Conservation (phyloP, 305 asterid genomes). For the Fraxinus platypoda region DNA sequence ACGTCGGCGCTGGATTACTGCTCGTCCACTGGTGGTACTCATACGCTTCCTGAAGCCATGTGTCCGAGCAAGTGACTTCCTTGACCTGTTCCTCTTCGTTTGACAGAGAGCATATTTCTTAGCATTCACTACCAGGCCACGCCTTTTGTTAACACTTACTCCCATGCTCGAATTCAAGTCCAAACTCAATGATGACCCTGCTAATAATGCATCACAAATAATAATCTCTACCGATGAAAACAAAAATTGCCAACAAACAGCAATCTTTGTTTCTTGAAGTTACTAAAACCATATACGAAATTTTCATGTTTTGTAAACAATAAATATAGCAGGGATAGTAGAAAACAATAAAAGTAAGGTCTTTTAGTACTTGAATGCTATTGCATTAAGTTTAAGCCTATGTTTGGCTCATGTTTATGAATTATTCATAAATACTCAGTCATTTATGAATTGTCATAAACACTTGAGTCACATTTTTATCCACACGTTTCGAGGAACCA, state of each 20-base stretch:
- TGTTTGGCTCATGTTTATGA: background rate
- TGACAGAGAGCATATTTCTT: slow-evolving; percentile 55
- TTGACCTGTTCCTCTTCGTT: slow-evolving; percentile 84
- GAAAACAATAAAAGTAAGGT: background rate
- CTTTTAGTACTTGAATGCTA: background rate
- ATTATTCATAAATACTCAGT: background rate
- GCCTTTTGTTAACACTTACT: slow-evolving; percentile 34
- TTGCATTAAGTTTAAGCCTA: background rate
- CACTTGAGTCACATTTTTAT: background rate
- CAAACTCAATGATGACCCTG: slow-evolving; percentile 55
- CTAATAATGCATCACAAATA: background rate
- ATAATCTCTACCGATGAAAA: background rate
- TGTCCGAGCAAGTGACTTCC: slow-evolving; percentile 82
- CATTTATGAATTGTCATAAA: background rate
- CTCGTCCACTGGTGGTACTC: slow-evolving; percentile 80
- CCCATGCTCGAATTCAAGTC: slow-evolving; percentile 36
- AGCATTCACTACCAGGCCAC: slow-evolving; percentile 43
- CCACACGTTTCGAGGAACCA: background rate
- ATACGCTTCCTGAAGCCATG: slow-evolving; percentile 84
- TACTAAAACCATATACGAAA: background rate
- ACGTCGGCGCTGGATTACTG: slow-evolving; percentile 66
- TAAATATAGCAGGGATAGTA: background rate
- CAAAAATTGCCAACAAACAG: background rate
- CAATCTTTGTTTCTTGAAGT: background rate
- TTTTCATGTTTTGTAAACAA: background rate